Conservation (phyloP, 108 stramenopile species). For the Mediolabrus comicus region DNA sequence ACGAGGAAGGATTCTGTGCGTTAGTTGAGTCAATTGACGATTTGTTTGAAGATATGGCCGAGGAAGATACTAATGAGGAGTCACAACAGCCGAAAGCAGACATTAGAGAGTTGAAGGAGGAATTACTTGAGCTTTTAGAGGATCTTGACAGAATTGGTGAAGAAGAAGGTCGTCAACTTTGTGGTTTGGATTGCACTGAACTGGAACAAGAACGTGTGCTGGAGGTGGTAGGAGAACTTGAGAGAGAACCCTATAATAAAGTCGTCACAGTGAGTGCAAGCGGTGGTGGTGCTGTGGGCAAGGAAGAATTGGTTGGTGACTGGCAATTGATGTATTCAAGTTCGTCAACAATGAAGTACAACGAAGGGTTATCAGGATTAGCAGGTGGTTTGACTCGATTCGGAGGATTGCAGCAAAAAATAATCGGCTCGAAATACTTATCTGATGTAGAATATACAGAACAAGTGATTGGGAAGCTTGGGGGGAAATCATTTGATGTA, state of each 20-base stretch:
- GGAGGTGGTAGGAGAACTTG: conserved; percentile 58
- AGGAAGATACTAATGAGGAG: conserved; percentile 20
- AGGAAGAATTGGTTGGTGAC: conserved; percentile 64
- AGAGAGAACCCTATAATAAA: conserved; percentile 57
- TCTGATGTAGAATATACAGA: conserved; percentile 77
- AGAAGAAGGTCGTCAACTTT: conserved; percentile 56
- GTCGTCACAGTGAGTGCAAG: conserved; percentile 4
- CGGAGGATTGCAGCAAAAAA: conserved; percentile 59
- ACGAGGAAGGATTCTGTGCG: conserved; percentile 56
- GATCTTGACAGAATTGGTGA: conserved; percentile 38
- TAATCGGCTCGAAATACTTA: conserved; percentile 59
- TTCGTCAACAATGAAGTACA: conserved; percentile 83
- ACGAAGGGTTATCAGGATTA: conserved; percentile 79
- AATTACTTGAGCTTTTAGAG: conserved; percentile 46
- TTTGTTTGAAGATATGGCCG: conserved; percentile 75
- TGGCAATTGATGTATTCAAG: conserved; percentile 83
- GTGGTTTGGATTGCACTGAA: conserved; percentile 70
- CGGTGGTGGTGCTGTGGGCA: conserved; percentile 6
- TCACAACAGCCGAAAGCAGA: neutral
- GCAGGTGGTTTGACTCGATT: conserved; percentile 80
- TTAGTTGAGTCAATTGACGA: conserved; percentile 71
- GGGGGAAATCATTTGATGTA: conserved; percentile 68
- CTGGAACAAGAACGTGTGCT: conserved; percentile 64
- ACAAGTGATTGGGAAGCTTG: conserved; percentile 61
- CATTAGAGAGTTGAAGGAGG: conserved; percentile 29